These are phyloP conservation scores for Aspergillus nomiae DNA, from an alignment of 2,329 filamentous ascomycete species.

Conservation along the genomic window DNA sequence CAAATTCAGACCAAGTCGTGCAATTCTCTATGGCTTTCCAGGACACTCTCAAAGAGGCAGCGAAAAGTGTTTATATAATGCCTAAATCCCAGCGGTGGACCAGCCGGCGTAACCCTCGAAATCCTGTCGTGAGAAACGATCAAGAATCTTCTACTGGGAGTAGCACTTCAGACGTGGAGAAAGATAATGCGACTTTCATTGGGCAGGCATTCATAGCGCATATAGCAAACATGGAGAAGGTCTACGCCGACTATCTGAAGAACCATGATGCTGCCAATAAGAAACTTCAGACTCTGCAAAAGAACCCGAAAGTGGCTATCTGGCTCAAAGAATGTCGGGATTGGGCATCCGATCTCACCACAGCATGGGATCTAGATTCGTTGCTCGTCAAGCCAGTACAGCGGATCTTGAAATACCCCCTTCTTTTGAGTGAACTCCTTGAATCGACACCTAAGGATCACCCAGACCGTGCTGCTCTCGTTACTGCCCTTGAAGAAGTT, in stretches of 20 bases:
- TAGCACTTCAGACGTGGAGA: constrained; percentile 52
- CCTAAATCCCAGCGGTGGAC: constrained; percentile 56
- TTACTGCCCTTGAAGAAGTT: constrained; percentile 71
- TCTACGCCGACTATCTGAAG: constrained; percentile 66
- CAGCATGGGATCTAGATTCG: constrained; percentile 92
- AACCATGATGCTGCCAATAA: constrained; percentile 67
- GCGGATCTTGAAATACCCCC: constrained; percentile 88
- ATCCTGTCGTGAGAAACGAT: constrained; percentile 34
- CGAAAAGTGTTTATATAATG: constrained; percentile 76
- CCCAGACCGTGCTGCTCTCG: constrained; percentile 74
- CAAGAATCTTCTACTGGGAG: constrained; percentile 27
- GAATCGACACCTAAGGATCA: constrained; percentile 79
- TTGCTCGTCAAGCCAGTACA: constrained; percentile 97
- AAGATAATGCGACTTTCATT: constrained; percentile 60
- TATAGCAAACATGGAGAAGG: constrained; percentile 61
- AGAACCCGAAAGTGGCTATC: constrained; percentile 64
- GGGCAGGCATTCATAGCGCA: constrained; percentile 61
- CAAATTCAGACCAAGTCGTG: constrained; percentile 89
- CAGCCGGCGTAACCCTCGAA: constrained; percentile 52
- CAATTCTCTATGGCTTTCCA: constrained; percentile 81
- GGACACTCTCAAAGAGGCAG: constrained; percentile 76
- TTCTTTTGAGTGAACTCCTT: constrained; percentile 77
- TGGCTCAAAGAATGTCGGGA: constrained; percentile 94
- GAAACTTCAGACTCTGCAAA: constrained; percentile 54
- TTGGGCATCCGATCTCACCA: constrained; percentile 87